Base-by-base conservation (phyloP, 2,329 filamentous ascomycete species). In the Claviceps sp. region DNA sequence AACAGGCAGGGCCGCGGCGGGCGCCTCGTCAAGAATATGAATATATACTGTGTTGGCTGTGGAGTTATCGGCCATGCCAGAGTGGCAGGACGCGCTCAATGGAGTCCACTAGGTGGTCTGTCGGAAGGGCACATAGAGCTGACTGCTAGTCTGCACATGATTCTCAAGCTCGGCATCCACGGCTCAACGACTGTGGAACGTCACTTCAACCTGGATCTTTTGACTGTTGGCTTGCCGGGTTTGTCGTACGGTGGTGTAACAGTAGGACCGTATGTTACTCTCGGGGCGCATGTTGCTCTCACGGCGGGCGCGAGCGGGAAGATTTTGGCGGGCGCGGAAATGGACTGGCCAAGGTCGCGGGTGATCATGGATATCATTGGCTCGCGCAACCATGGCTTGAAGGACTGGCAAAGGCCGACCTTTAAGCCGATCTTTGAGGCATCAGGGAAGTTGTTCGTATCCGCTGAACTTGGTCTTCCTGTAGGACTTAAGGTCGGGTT, bases 371-470 rank as follows among this genome's bases (percentile, higher is more conserved):
- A 64, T 52, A 52, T 63, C 34, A 54, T 62, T 34, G 53, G 61
- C 44, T 47, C 55, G 2, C 46, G 39, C 16, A 54, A 56, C 8
- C 62, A 52, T 22, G 22, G 22, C 22, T 22, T 4, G 22, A 26
- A 4, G 24, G 24, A 5, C 24, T 26, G 24, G 5, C 24, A 26
- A 26, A 26, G 5, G 24, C 64, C 64, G 5, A 59, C 62, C 49
- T 62, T 66, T 50, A 60, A 58, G 52, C 63, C 62, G 1, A 48
- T 60, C 2, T 56, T 66, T 43, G 56, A 66, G 45, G 63, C 60
- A 6, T 49, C 59, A 16, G 64, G 64, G 14, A 51, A 62, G 7
- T 24, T 66, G 19, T 54, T 48, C 46, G 46, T 62, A 6, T 56
- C 59, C 3, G 63, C 62, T 3, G 50, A 54, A 26, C 57, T 65